Evolutionary conservation across 371 early-diverging fungal species (phyloP).

Genomic region (Apophysomyces elegans): DNA sequence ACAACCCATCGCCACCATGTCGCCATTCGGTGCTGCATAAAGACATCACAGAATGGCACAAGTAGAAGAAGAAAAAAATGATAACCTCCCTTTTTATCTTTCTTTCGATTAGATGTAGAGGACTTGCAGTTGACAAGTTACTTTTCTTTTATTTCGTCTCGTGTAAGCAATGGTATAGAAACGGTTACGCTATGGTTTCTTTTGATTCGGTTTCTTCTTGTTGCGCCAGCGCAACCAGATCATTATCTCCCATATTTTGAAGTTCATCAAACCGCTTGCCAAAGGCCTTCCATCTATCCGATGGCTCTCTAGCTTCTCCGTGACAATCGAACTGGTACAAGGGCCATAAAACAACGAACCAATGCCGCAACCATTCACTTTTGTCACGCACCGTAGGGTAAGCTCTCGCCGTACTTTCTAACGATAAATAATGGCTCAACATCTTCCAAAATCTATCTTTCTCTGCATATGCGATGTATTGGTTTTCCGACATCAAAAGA

Average conservation of each 20-base stretch:
- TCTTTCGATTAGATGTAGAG: no score
- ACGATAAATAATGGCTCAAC: not conserved
- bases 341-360: not conserved
- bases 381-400: slow-evolving; percentile 1
- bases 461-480: not conserved
- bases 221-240: slow-evolving; percentile 11
- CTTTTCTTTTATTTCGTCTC: no score
- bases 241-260: not conserved
- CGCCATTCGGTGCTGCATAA: no score
- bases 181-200: not conserved
- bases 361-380: not conserved
- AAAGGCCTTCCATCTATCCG: not conserved
- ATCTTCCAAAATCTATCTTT: not conserved
- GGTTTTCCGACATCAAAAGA: not conserved
- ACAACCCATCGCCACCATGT: no score
- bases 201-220: not conserved
- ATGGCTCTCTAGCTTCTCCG: not conserved
- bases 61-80: no score
- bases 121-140: no score
- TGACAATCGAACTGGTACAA: not conserved
- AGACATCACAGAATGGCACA: no score
- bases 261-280: not conserved
- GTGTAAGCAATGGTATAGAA: no score
- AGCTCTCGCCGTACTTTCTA: not conserved
- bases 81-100: no score